Evolutionary conservation across 495 filamentous ascomycete genomes (phyloP).

Genomic region (Thermothielavioides terrestris): DNA sequence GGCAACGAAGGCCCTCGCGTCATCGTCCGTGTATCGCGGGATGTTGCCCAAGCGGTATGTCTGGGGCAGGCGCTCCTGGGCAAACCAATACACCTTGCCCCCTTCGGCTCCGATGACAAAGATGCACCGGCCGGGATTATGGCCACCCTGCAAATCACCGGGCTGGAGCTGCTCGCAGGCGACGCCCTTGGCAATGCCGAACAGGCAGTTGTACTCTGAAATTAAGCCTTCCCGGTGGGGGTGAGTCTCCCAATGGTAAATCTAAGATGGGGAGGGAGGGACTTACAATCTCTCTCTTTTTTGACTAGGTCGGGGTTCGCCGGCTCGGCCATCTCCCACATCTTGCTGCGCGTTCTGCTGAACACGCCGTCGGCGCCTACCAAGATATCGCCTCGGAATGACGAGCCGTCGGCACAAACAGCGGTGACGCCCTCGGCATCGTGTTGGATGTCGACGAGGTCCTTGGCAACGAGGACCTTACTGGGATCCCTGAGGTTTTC

Average conservation of each 20-base stretch:
- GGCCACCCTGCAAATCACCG: constrained; percentile 17
- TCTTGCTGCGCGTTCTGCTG: constrained; percentile 36
- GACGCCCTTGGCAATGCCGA: constrained; percentile 21
- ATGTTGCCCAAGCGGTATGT: constrained; percentile 2
- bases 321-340: constrained; percentile 22
- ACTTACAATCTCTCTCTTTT: constrained; percentile 10
- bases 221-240: no score
- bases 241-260: no score
- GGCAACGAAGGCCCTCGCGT: constrained; percentile 25
- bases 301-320: constrained; percentile 3
- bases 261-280: not conserved
- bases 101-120: constrained; percentile 18
- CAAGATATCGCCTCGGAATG: constrained; percentile 35
- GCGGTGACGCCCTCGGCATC: constrained; percentile 7
- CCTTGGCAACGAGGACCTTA: constrained; percentile 11
- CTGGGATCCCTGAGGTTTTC: constrained; percentile 12
- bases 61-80: constrained; percentile 16
- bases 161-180: constrained; percentile 3
- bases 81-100: constrained; percentile 31
- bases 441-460: constrained; percentile 8
- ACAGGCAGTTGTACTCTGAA: constrained; percentile 30
- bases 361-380: constrained; percentile 41
- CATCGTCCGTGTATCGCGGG: constrained; percentile 28
- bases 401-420: constrained; percentile 27
- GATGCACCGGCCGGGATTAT: constrained; percentile 17